These are phyloP conservation scores for Thielaviopsis musarum DNA, from an alignment of 2,329 filamentous ascomycete genomes.

Conservation along the genomic window DNA sequence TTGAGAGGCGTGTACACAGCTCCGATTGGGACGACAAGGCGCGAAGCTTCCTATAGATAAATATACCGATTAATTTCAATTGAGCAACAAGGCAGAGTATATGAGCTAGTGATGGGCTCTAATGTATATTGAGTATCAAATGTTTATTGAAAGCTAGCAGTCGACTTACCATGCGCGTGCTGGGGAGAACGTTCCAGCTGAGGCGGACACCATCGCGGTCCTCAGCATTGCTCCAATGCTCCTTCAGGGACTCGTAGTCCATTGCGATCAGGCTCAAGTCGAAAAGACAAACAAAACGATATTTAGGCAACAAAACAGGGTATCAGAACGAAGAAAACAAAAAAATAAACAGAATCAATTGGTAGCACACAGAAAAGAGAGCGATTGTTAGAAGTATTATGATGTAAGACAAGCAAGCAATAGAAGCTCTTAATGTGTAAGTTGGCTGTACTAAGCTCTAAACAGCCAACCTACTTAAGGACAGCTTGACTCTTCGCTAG, in stretches of 20 bases:
- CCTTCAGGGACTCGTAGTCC: slow-evolving; percentile 88
- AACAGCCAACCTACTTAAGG: background rate
- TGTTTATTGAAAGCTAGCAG: slow-evolving; percentile 31
- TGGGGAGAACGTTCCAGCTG: slow-evolving; percentile 98
- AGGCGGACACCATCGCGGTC: slow-evolving; percentile 89
- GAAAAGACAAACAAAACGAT: background rate
- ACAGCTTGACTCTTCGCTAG: slow-evolving; percentile 4
- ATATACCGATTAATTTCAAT: no score
- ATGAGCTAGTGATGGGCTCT: background rate
- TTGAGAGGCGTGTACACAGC: slow-evolving; percentile 91
- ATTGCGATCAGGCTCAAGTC: slow-evolving; percentile 27
- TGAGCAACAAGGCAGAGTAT: slow-evolving; percentile 2
- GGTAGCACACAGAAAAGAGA: no score
- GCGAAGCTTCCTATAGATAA: slow-evolving; percentile 60
- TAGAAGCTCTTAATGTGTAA: background rate
- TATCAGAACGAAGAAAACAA: background rate
- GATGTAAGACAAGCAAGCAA: no score
- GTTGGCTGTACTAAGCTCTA: background rate
- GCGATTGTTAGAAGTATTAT: no score
- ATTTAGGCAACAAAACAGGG: background rate
- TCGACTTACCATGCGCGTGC: slow-evolving; percentile 71
- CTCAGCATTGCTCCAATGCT: slow-evolving; percentile 92
- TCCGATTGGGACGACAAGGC: slow-evolving; percentile 88
- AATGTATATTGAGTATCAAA: background rate
- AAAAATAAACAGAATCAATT: background rate